phyloP scores from a whole-genome alignment of 805 yeast species.

The Candida railenensis region DNA sequence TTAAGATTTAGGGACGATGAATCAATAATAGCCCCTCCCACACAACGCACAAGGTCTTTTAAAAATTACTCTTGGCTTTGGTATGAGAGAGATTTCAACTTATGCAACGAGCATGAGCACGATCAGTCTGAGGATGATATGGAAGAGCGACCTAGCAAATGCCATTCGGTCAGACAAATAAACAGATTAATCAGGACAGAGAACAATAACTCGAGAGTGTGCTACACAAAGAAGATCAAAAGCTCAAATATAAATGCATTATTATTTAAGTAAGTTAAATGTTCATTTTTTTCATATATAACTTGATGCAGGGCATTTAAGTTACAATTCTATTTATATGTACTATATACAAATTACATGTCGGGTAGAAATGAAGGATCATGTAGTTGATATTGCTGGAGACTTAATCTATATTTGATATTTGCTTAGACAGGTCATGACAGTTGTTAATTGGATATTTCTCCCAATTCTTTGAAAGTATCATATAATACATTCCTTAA shows the following conservation, averaged over 20 bases:
- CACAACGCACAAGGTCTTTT: background rate
- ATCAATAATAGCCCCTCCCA: conserved; percentile 12
- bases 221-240: conserved; percentile 22
- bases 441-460: background rate
- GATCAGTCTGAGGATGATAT: conserved; percentile 15
- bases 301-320: background rate
- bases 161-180: conserved; percentile 21
- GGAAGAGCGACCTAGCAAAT: background rate
- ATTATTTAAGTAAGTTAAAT: background rate
- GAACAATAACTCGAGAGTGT: conserved; percentile 15
- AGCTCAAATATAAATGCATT: conserved; percentile 12
- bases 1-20: conserved; percentile 17
- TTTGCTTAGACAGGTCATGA: too few relatives aligned
- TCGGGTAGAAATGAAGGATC: too few relatives aligned
- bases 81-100: conserved; percentile 29
- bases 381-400: too few relatives aligned
- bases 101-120: conserved; percentile 16
- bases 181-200: conserved; percentile 17
- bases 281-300: background rate
- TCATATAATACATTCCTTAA: conserved; percentile 63
- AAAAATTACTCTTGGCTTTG: conserved; percentile 26
- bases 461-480: conserved; percentile 44
- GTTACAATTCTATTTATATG: background rate
- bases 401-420: too few relatives aligned
- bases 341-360: too few relatives aligned